Base-by-base conservation (phyloP, 257 asterid species). In the Penstemon newberryi region DNA sequence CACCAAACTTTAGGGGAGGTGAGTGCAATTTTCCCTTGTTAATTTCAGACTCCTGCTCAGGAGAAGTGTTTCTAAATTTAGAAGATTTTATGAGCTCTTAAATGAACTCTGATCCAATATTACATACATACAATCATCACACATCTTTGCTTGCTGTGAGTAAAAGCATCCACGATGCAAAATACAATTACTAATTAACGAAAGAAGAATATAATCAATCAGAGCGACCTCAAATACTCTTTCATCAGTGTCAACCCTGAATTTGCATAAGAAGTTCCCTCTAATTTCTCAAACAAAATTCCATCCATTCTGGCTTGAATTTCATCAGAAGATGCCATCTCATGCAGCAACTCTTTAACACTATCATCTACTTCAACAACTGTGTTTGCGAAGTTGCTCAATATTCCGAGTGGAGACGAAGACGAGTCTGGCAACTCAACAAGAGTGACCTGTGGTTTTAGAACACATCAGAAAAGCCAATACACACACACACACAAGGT, bases 221-320 rank as follows among this genome's bases (percentile, higher is more conserved):
- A 81, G 46, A 83, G 59, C 63, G 86, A 81, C 77, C 84, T 74
- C 13, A 87, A 74, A 65, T 46, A 78, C 54, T 82, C 85, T 72
- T 71, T 84, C 25, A 87, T 60, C 59, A 82, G 67, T 55, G 57
- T 57, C 42, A 78, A 47, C 62, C 65, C 46, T 18, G 80, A 75
- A 59, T 63, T 76, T 70, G 82, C 67, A 46, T 51, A 50, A 70
- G 83, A 63, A 47, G 74, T 76, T 69, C 84, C 90, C 13, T 83
- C 87, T 61, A 82, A 59, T 69, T 69, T 73, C 78, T 84, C 82
- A 64, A 82, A 75, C 79, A 84, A 67, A 53, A 84, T 77, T 8
- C 94, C 87, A 4, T 87, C 94, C 86, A 87, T 82, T 44, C 87
- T 82, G 55, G 90, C 88, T 79, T 87, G 94, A 74, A 84, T 60